These are phyloP conservation scores for Vittaforma corneae DNA, from an alignment of 371 early-diverging fungal genomes.

Conservation along the genomic window DNA sequence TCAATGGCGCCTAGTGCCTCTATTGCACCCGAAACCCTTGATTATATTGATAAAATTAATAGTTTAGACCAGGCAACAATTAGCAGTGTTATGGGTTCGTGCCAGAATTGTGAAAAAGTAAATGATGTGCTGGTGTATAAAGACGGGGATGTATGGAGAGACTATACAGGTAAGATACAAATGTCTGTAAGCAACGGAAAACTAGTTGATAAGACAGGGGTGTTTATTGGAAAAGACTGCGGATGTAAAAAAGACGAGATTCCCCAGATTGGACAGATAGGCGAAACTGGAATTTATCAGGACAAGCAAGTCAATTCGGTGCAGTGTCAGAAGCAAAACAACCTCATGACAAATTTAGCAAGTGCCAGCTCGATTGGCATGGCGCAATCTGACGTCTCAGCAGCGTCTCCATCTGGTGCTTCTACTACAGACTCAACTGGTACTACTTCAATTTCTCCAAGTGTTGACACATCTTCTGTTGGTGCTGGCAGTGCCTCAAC, in stretches of 20 bases:
- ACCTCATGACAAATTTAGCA: slow-evolving; percentile 40
- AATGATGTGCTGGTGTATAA: slow-evolving; percentile 38
- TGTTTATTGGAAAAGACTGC: slow-evolving; percentile 58
- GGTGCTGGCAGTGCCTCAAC: background rate
- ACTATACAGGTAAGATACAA: slow-evolving; percentile 45
- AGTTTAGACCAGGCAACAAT: slow-evolving; percentile 17
- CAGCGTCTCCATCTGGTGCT: background rate
- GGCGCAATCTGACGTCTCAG: background rate
- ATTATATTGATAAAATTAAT: slow-evolving; percentile 5
- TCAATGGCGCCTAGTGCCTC: background rate
- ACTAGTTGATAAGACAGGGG: slow-evolving; percentile 51
- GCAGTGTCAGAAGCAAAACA: slow-evolving; percentile 27
- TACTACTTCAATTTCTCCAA: background rate
- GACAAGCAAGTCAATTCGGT: slow-evolving; percentile 32
- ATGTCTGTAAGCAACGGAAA: slow-evolving; percentile 48
- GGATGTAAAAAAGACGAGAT: slow-evolving; percentile 52
- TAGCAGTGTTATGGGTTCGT: slow-evolving; percentile 26
- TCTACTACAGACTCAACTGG: background rate
- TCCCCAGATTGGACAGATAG: slow-evolving; percentile 47
- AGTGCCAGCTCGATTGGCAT: background rate
- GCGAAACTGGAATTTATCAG: slow-evolving; percentile 48
- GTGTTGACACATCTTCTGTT: background rate
- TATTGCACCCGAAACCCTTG: background rate
- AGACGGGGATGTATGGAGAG: slow-evolving; percentile 42
- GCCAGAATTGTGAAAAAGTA: slow-evolving; percentile 37